These are phyloP conservation scores for Phialocephala sp. DNA, from an alignment of 2,329 filamentous ascomycete genomes.

Conservation along the genomic window DNA sequence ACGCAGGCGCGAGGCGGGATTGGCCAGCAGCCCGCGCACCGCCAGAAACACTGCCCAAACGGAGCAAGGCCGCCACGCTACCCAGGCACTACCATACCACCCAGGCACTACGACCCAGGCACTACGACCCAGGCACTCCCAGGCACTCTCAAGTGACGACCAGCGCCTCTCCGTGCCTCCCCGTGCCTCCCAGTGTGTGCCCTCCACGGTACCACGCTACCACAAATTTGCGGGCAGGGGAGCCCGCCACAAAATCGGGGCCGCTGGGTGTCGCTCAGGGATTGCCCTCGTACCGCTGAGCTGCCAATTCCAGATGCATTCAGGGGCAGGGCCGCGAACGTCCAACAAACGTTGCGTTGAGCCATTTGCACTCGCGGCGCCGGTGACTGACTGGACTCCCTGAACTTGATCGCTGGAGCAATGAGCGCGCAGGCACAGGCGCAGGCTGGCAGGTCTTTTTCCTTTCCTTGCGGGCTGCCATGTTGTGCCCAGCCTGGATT, in stretches of 20 bases:
- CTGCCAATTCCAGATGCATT: conserved; percentile 21
- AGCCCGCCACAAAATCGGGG: conserved; percentile 9
- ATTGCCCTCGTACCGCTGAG: conserved; percentile 21
- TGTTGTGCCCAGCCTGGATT: not conserved
- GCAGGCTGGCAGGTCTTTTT: not conserved
- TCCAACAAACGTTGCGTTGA: not conserved
- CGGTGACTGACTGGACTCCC: not conserved
- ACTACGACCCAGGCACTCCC: not conserved
- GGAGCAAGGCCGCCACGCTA: not conserved
- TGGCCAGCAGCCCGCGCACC: not conserved
- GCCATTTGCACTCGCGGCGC: conserved; percentile 2
- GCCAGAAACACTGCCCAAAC: conserved; percentile 3
- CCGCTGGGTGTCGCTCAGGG: conserved; percentile 2
- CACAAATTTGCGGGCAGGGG: not conserved
- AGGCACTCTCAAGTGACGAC: too few relatives aligned
- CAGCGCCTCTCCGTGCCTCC: not conserved
- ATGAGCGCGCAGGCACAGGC: not conserved
- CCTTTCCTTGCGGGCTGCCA: not conserved
- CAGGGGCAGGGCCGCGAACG: conserved; percentile 6
- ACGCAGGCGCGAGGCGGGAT: not conserved
- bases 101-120: not conserved
- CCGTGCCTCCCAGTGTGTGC: too few relatives aligned
- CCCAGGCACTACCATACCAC: not conserved
- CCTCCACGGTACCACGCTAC: too few relatives aligned
- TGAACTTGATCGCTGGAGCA: not conserved